Conservation (phyloP, 805 yeast species). For the Wickerhamomyces queroliae region DNA sequence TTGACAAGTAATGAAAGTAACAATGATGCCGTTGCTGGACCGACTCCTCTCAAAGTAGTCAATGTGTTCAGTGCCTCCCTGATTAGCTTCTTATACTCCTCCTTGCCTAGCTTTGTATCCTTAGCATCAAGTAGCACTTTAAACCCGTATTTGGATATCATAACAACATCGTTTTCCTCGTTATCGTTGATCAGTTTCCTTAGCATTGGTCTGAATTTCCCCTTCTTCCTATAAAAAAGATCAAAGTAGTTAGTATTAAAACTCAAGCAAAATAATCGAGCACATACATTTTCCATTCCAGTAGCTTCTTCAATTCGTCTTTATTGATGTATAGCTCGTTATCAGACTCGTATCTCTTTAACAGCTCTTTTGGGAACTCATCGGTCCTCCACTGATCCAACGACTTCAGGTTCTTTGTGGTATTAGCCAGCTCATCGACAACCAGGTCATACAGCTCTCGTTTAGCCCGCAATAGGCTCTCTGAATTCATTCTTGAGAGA, state of each 20-base stretch:
- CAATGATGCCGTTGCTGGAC: slow-evolving; percentile 23
- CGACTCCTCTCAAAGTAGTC: slow-evolving; percentile 18
- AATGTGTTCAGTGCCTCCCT: slow-evolving; percentile 6
- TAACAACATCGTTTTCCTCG: slow-evolving; percentile 6
- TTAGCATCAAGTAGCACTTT: slow-evolving; percentile 1
- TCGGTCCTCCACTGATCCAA: slow-evolving; percentile 18
- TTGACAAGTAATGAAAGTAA: slow-evolving; percentile 12
- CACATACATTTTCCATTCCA: slow-evolving; percentile 19
- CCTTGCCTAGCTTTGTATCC: slow-evolving; percentile 1
- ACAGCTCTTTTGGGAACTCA: slow-evolving; percentile 5
- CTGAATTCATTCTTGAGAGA: slow-evolving; percentile 1
- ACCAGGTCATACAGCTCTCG: slow-evolving; percentile 4
- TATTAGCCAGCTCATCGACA: slow-evolving; percentile 4
- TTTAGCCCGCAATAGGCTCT: slow-evolving; percentile 2
- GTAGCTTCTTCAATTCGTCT: slow-evolving; percentile 16
- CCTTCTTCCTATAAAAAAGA: slow-evolving; percentile 10
- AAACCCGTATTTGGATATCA: slow-evolving; percentile 10
- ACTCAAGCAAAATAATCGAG: background rate
- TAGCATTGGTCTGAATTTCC: slow-evolving; percentile 21
- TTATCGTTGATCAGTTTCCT: slow-evolving; percentile 18
- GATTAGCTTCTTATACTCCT: slow-evolving; percentile 7
- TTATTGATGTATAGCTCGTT: slow-evolving; percentile 6
- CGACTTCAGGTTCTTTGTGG: slow-evolving; percentile 2
- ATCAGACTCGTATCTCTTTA: slow-evolving; percentile 2
- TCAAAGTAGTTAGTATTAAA: background rate